phyloP scores from a whole-genome alignment of 805 yeast genomes.

The Saccharomyces eubayanus region DNA sequence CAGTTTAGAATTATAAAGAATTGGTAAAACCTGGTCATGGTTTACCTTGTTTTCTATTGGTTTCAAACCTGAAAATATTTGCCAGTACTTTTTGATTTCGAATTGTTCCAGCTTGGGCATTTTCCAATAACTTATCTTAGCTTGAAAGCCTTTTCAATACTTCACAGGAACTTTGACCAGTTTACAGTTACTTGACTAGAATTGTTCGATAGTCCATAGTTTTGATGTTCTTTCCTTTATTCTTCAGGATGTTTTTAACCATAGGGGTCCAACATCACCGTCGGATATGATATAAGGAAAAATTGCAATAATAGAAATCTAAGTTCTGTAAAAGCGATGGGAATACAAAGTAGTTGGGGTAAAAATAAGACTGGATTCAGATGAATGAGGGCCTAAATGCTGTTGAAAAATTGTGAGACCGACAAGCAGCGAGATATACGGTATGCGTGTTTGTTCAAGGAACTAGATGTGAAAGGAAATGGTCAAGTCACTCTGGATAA shows the following conservation, averaged over 20 bases:
- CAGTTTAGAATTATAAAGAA: constrained; percentile 81
- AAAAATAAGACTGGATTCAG: background rate
- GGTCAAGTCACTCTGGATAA: constrained; percentile 34
- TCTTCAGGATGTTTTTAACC: background rate
- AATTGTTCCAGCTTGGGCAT: constrained; percentile 79
- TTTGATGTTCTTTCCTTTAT: background rate
- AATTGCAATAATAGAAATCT: background rate
- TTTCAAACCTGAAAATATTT: constrained; percentile 81
- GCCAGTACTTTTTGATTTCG: constrained; percentile 97
- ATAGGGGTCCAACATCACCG: background rate
- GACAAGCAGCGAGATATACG: constrained; percentile 30
- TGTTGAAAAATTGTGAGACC: constrained; percentile 7
- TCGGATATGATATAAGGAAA: background rate
- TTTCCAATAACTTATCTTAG: background rate
- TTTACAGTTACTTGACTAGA: background rate
- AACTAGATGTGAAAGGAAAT: constrained; percentile 35
- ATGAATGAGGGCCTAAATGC: background rate
- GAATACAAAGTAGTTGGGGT: background rate
- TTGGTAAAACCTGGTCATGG: constrained; percentile 79
- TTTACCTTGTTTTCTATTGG: constrained; percentile 73
- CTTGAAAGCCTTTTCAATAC: background rate
- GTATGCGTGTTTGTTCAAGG: constrained; percentile 35
- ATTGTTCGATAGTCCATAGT: background rate
- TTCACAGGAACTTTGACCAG: background rate
- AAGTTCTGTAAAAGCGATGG: background rate